Base-by-base conservation (phyloP, 2,329 filamentous ascomycete species). In the Pyrenophora seminiperda region DNA sequence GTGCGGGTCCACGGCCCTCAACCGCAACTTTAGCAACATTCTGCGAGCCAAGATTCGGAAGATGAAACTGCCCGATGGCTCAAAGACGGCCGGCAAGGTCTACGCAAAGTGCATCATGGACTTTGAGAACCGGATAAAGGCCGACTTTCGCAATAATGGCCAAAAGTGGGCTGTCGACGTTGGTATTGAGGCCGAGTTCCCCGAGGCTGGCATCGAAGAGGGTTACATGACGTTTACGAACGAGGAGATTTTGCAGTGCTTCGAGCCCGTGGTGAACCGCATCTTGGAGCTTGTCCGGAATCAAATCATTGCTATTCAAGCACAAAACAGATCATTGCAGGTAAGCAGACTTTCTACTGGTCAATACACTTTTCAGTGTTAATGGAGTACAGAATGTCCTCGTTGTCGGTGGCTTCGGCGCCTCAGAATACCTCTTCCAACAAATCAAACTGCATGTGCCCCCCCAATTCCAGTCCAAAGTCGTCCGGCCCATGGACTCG, bases 81-180 rank as follows among this genome's bases (percentile, higher is more conserved):
- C 93, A 63, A 95, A 93, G 77, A 97, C 91, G 2, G 93, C 94
- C n/a, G 93, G 93, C 34, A 91, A 93, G 75, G 94, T 99, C 46
- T 97, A 97, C 75, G 93, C 93, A 62, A 97, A 97, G 79, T 97
- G 93, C 75, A 97, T 99, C 76, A 97, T 97, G 93, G 94, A 99
- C 76, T 99, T 99, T 68, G 94, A 99, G 80, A 97, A 97, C 83
- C 83, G 94, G 74, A 97, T 99, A 83, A 99, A 99, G 82, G 94
- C 94, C 41, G 94, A 97, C 75, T 99, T 99, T 87, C 86, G 94
- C 59, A 97, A 97, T 79, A 97, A 97, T 74, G 92, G 93, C 41
- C 93, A 97, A 76, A 97, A 97, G 75, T 97, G 94, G 94, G 94
- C 94, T 36, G 92, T 97, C 15, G 94, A 99, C 72, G 94, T 99